Conservation (phyloP, 1,284 basidiomycete genomes). For the Heterobasidion occidentale region DNA sequence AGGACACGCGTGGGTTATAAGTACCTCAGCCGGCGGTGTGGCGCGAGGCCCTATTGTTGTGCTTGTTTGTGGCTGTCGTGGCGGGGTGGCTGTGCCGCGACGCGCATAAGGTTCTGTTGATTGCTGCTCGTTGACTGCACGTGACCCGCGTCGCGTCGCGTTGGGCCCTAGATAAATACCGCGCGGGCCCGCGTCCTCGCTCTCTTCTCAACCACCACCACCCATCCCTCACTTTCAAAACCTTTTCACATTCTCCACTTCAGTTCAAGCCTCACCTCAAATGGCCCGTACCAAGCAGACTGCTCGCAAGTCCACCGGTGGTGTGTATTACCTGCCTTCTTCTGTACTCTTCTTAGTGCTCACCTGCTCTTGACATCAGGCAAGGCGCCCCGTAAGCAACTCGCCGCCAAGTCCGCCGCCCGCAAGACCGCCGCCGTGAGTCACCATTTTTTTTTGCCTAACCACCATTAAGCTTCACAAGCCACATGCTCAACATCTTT, state of each 20-base stretch:
- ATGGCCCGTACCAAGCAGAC: slow-evolving; percentile 14
- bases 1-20: slow-evolving; percentile 28
- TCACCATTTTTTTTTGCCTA: not conserved
- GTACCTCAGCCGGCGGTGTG: not conserved
- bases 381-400: slow-evolving; percentile 11
- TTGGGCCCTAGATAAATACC: slow-evolving; percentile 11
- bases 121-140: slow-evolving; percentile 21
- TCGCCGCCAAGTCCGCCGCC: slow-evolving; percentile 9
- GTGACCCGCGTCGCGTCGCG: slow-evolving; percentile 17
- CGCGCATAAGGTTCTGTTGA: slow-evolving; percentile 15
- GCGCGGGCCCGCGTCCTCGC: not conserved
- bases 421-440: slow-evolving; percentile 5
- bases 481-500: not conserved
- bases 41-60: not conserved
- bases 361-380: not conserved
- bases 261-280: not conserved
- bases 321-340: not conserved
- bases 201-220: slow-evolving; percentile 2
- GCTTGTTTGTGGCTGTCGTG: slow-evolving; percentile 2
- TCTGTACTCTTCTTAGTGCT: not conserved
- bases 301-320: slow-evolving; percentile 17
- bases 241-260: not conserved
- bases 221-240: slow-evolving; percentile 7
- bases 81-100: slow-evolving; percentile 16
- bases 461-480: not conserved